Conservation (phyloP, 345 rosid genomes). For the Diplotaxis tenuifolia region DNA sequence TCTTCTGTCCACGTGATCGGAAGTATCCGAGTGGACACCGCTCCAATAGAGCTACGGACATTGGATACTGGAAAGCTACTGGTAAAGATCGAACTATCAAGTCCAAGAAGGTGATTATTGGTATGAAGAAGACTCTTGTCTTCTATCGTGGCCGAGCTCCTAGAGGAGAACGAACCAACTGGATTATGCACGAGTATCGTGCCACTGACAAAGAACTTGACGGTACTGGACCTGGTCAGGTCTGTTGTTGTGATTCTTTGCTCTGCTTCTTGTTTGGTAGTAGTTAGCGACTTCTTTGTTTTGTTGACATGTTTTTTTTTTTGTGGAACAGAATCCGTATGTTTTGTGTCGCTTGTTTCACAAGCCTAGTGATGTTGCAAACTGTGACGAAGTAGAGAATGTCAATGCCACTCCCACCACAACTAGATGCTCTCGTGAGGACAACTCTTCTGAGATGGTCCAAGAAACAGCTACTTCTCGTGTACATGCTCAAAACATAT, state of each 20-base stretch:
- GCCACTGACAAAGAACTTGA: conserved; percentile 71
- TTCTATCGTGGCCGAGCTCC: conserved; percentile 95
- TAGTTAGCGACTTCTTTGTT: not conserved
- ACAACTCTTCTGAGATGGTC: conserved; percentile 59
- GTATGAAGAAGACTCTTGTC: conserved; percentile 97
- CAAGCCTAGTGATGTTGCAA: conserved; percentile 53
- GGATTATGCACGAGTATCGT: conserved; percentile 98
- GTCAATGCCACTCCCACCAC: conserved; percentile 48
- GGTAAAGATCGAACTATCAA: conserved; percentile 88
- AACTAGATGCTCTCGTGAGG: conserved; percentile 61
- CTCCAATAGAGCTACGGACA: conserved; percentile 93
- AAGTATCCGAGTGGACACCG: conserved; percentile 93
- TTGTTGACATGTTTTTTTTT: not conserved
- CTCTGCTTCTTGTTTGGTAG: not conserved
- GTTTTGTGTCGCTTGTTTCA: conserved; percentile 85
- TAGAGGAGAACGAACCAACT: conserved; percentile 73
- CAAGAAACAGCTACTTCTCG: conserved; percentile 48
- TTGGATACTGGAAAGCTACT: conserved; percentile 95
- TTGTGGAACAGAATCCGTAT: conserved; percentile 53
- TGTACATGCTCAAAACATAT: conserved; percentile 24
- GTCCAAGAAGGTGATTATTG: conserved; percentile 54
- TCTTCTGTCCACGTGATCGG: conserved; percentile 85
- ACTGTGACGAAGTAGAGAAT: conserved; percentile 55
- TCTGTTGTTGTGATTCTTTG: conserved; percentile 12
- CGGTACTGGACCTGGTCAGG: conserved; percentile 83